Evolutionary conservation across 768 basidiomycete species (phyloP).

Genomic region (Austroboletus eburneus): DNA sequence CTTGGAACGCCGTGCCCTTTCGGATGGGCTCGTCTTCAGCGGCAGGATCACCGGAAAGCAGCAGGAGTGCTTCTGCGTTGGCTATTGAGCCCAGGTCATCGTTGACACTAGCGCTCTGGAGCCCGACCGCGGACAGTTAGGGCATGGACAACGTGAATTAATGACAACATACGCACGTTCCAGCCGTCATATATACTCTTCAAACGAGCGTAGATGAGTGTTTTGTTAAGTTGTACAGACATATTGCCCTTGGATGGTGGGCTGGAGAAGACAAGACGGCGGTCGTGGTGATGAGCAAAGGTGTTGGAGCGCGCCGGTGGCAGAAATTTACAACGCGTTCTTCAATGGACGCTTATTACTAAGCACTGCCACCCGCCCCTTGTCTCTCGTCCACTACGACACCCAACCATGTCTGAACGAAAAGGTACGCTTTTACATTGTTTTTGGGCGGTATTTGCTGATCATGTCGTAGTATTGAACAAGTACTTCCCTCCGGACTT

Average conservation of each 20-base stretch:
- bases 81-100: slow-evolving; percentile 70
- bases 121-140: slow-evolving; percentile 9
- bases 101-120: slow-evolving; percentile 59
- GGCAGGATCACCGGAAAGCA: slow-evolving; percentile 73
- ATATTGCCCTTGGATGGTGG: slow-evolving; percentile 32
- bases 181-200: slow-evolving; percentile 58
- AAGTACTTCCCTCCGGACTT: slow-evolving; percentile 98
- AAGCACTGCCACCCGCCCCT: slow-evolving; percentile 18
- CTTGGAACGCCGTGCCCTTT: slow-evolving; percentile 91
- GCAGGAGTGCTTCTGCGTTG: slow-evolving; percentile 63
- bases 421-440: slow-evolving; percentile 49
- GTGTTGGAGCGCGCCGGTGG: slow-evolving; percentile 20
- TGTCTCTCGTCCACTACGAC: slow-evolving; percentile 36
- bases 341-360: slow-evolving; percentile 23
- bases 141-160: slow-evolving; percentile 8
- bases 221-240: slow-evolving; percentile 71
- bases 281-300: slow-evolving; percentile 13
- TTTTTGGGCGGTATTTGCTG: slow-evolving; percentile 1
- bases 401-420: slow-evolving; percentile 80
- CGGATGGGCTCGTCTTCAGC: slow-evolving; percentile 87
- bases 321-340: slow-evolving; percentile 33
- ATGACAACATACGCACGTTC: slow-evolving; percentile 42
- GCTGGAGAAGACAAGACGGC: slow-evolving; percentile 3
- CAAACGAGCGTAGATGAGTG: slow-evolving; percentile 51
- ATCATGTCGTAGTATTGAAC: slow-evolving; percentile 65